phyloP scores from a whole-genome alignment of 192 early-diverging fungal species.

The Radiomyces spectabilis region DNA sequence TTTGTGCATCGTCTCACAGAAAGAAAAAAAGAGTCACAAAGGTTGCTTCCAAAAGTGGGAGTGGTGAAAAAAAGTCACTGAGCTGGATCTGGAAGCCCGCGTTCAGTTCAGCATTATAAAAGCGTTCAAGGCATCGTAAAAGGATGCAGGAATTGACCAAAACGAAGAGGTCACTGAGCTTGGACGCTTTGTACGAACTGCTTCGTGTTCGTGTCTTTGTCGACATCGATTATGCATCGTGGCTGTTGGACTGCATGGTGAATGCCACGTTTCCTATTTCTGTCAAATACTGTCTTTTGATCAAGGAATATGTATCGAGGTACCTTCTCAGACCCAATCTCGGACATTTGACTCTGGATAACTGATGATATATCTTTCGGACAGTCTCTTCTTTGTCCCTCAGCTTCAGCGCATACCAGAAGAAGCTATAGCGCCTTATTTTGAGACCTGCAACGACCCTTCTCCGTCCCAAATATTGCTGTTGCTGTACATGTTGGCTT shows the following conservation, averaged over 20 bases:
- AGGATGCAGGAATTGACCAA: too few species aligned
- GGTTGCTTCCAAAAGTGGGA: too few species aligned
- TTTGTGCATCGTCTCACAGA: too few species aligned
- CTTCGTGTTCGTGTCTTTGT: slow-evolving; percentile 23
- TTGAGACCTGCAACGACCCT: background rate
- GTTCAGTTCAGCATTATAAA: too few species aligned
- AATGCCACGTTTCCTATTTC: slow-evolving; percentile 24
- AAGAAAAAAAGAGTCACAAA: too few species aligned
- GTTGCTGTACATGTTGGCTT: slow-evolving; percentile 24
- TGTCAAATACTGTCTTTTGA: slow-evolving; percentile 15
- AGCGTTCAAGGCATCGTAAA: too few species aligned
- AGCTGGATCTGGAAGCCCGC: too few species aligned
- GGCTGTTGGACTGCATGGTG: slow-evolving; percentile 18
- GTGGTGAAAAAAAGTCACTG: too few species aligned
- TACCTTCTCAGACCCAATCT: slow-evolving; percentile 1
- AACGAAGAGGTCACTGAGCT: background rate
- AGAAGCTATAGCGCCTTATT: slow-evolving; percentile 3
- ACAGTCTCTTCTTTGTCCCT: slow-evolving; percentile 4
- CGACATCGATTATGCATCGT: slow-evolving; percentile 14
- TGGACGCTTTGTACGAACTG: slow-evolving; percentile 23
- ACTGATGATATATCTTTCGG: background rate
- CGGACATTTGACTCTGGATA: background rate
- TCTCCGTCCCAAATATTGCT: slow-evolving; percentile 23
- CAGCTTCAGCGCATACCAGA: slow-evolving; percentile 22
- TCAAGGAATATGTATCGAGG: slow-evolving; percentile 28